A percentile compares a stretch with the other conserved stretches of the same genome.
Conservation (phyloP, 1,284 basidiomycete genomes). For the Inonotus obliquus region DNA sequence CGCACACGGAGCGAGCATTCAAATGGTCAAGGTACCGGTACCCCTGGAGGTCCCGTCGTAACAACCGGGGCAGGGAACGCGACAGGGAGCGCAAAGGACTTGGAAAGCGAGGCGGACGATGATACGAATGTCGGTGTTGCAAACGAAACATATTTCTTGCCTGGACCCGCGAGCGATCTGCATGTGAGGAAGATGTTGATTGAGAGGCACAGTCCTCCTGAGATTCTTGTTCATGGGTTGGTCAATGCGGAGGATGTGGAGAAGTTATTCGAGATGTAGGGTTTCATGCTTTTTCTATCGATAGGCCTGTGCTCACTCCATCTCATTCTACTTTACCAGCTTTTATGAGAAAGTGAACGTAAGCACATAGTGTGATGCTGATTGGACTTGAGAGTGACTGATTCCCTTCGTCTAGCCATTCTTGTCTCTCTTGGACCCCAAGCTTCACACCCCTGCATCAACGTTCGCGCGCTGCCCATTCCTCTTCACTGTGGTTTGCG, state of each 20-base stretch:
- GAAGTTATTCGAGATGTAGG: conserved; percentile 80
- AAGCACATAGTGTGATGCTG: conserved; percentile 23
- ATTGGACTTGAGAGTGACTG: conserved; percentile 10
- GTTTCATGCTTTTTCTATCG: neutral
- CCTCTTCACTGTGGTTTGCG: conserved; percentile 80
- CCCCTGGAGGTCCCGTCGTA: conserved; percentile 34
- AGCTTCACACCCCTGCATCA: conserved; percentile 63
- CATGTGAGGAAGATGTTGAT: conserved; percentile 67
- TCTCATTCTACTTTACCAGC: conserved; percentile 28
- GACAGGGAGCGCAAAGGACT: conserved; percentile 21
- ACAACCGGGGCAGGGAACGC: conserved; percentile 24
- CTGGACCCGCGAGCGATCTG: conserved; percentile 70
- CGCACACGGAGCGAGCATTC: conserved; percentile 27
- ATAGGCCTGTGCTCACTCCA: conserved; percentile 5
- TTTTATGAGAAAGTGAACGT: conserved; percentile 72
- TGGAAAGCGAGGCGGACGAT: conserved; percentile 30
- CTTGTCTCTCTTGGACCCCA: conserved; percentile 68
- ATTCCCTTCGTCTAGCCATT: conserved; percentile 47
- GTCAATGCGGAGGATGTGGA: conserved; percentile 79
- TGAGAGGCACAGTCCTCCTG: conserved; percentile 75
- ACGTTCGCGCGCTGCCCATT: conserved; percentile 78
- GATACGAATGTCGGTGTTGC: conserved; percentile 75
- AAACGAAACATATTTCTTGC: conserved; percentile 77
- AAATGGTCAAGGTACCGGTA: conserved; percentile 26
- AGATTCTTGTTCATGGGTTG: conserved; percentile 77